Percentiles rank a stretch among this genome's conserved stretches.
Evolutionary conservation across 2,329 filamentous ascomycete genomes (phyloP).

Genomic region (Exserohilum rostratum): DNA sequence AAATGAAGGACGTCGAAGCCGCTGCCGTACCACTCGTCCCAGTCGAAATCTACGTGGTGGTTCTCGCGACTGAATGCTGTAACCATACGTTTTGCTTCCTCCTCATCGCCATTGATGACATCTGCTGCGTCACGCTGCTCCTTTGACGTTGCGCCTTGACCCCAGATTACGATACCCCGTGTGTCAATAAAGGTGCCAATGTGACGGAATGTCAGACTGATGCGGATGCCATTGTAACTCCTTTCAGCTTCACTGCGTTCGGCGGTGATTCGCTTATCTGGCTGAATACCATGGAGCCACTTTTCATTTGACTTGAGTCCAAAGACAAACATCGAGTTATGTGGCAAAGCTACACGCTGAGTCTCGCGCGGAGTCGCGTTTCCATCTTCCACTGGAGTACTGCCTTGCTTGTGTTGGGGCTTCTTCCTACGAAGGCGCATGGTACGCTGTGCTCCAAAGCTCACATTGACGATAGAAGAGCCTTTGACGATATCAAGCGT

Average conservation of each 20-base stretch:
- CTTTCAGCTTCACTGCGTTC: constrained; percentile 75
- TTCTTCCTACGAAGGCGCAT: constrained; percentile 91
- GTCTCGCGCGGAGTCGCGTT: constrained; percentile 54
- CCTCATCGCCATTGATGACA: constrained; percentile 72
- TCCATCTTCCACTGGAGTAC: constrained; percentile 32
- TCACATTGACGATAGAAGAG: constrained; percentile 90
- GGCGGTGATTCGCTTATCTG: constrained; percentile 74
- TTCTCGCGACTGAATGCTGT: constrained; percentile 87
- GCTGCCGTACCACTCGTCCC: constrained; percentile 74
- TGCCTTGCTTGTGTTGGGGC: constrained; percentile 15
- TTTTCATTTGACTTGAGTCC: constrained; percentile 79
- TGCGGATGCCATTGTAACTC: constrained; percentile 76
- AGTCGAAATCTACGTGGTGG: constrained; percentile 70
- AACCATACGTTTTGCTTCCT: constrained; percentile 72
- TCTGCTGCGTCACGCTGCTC: constrained; percentile 62
- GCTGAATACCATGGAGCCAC: constrained; percentile 91
- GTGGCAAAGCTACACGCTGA: constrained; percentile 75
- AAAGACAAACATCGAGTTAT: constrained; percentile 87
- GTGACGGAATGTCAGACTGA: constrained; percentile 87
- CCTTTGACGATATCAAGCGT: constrained; percentile 84
- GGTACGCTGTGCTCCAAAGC: constrained; percentile 86
- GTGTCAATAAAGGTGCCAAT: constrained; percentile 84
- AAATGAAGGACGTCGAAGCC: constrained; percentile 85
- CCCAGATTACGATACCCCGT: constrained; percentile 77
- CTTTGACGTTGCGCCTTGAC: constrained; percentile 83